phyloP scores from a whole-genome alignment of 768 basidiomycete genomes.

The Hypsizygus marmoreus region DNA sequence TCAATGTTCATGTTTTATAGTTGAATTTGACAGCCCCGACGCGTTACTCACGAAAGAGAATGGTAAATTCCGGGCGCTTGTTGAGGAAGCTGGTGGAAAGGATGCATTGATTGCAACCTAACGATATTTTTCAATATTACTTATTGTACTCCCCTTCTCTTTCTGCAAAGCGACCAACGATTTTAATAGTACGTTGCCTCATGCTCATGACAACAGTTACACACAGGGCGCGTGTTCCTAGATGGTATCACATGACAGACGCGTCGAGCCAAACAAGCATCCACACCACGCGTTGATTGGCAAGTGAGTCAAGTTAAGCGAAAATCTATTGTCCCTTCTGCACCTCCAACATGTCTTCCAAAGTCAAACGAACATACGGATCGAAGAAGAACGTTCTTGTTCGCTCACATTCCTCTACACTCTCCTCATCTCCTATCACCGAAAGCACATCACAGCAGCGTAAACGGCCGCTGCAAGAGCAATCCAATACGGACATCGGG shows the following conservation, averaged over 20 bases:
- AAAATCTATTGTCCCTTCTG: background rate
- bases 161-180: too few species aligned
- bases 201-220: too few species aligned
- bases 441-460: conserved; percentile 25
- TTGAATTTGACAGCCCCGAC: conserved; percentile 57
- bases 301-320: background rate
- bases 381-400: conserved; percentile 33
- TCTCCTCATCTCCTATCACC: conserved; percentile 32
- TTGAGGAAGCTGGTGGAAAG: conserved; percentile 59
- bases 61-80: conserved; percentile 54
- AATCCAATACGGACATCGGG: conserved; percentile 33
- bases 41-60: conserved; percentile 51
- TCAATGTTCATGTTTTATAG: conserved; percentile 22
- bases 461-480: conserved; percentile 40
- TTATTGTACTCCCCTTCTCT: too few species aligned
- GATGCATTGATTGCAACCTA: too few species aligned
- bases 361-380: conserved; percentile 52
- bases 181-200: too few species aligned
- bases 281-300: conserved; percentile 10
- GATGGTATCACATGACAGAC: too few species aligned
- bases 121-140: too few species aligned
- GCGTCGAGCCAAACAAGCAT: conserved; percentile 9
- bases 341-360: conserved; percentile 22
- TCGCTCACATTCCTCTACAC: conserved; percentile 26
- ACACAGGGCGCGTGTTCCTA: conserved; percentile 13